Conservation (phyloP, 495 filamentous ascomycete species). For the Trichoderma parareesei region DNA sequence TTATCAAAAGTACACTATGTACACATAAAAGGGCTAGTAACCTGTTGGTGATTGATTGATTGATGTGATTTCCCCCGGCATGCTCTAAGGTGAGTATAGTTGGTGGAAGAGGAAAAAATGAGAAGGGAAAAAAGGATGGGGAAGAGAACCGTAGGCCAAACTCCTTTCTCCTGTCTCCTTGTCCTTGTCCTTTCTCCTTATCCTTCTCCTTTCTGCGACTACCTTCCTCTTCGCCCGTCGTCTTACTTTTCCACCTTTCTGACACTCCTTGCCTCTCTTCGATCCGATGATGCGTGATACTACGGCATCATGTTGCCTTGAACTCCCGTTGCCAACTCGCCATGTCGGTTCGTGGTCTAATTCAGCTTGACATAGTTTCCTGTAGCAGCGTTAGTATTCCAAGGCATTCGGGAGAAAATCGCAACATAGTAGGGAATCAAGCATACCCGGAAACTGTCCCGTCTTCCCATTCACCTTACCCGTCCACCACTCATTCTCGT, state of each 20-base stretch:
- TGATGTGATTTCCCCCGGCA: background rate
- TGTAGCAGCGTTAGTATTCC: slow-evolving; percentile 18
- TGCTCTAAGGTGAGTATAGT: background rate
- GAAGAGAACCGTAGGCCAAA: too few relatives aligned
- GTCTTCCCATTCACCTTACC: slow-evolving; percentile 67
- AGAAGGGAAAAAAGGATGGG: background rate
- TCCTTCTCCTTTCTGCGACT: background rate
- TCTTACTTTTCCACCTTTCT: background rate
- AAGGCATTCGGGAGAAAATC: background rate
- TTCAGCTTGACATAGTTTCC: slow-evolving; percentile 39
- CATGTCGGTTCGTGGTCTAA: background rate
- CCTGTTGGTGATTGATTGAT: background rate
- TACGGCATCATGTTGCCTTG: too few relatives aligned
- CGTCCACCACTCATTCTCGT: slow-evolving; percentile 96
- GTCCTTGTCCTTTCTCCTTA: background rate
- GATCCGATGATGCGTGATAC: too few relatives aligned
- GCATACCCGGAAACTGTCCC: slow-evolving; percentile 92
- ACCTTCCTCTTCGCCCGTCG: background rate
- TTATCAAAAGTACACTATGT: slow-evolving; percentile 2
- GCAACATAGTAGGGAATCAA: background rate
- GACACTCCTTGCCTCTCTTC: background rate
- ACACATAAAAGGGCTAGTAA: background rate
- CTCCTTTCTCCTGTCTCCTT: background rate
- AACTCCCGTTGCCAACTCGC: too few relatives aligned
- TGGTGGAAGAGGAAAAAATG: background rate